These are phyloP conservation scores for Xylaria intraflava DNA, from an alignment of 495 filamentous ascomycete genomes.

Conservation along the genomic window DNA sequence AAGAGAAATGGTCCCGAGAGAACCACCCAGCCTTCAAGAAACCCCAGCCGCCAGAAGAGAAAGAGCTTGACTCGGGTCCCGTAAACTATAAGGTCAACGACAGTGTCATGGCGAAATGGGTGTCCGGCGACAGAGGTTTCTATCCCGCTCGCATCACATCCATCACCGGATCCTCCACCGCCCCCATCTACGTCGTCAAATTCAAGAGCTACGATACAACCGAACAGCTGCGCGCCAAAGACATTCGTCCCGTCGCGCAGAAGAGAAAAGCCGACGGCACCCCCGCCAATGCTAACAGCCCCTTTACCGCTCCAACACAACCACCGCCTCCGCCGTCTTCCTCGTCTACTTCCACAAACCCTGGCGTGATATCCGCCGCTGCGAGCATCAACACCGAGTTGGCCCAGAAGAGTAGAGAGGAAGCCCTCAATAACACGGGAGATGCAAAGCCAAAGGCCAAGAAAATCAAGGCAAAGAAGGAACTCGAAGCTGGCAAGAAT, in stretches of 20 bases:
- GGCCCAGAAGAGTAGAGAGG: slow-evolving; percentile 57
- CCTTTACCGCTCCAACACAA: slow-evolving; percentile 37
- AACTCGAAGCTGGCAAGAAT: slow-evolving; percentile 80
- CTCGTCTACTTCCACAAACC: slow-evolving; percentile 34
- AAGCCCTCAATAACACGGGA: slow-evolving; percentile 21
- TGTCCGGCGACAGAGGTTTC: slow-evolving; percentile 80
- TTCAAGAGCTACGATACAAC: slow-evolving; percentile 87
- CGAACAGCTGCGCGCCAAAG: slow-evolving; percentile 76
- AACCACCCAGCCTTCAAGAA: slow-evolving; percentile 63
- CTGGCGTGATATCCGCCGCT: slow-evolving; percentile 75
- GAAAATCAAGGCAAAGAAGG: slow-evolving; percentile 85
- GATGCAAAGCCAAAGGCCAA: slow-evolving; percentile 43
- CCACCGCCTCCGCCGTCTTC: slow-evolving; percentile 24
- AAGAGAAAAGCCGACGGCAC: slow-evolving; percentile 89
- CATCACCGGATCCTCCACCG: slow-evolving; percentile 81
- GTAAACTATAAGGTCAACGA: slow-evolving; percentile 80
- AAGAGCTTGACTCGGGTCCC: slow-evolving; percentile 37
- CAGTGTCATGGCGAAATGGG: slow-evolving; percentile 81
- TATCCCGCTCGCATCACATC: slow-evolving; percentile 91
- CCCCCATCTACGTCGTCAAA: slow-evolving; percentile 86
- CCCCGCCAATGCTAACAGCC: slow-evolving; percentile 46
- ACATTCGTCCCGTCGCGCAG: slow-evolving; percentile 74
- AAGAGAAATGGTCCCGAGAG: slow-evolving; percentile 68
- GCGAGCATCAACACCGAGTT: slow-evolving; percentile 77
- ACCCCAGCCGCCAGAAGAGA: slow-evolving; percentile 39